Evolutionary conservation across 2,329 filamentous ascomycete species (phyloP).

Genomic region (Xylaria sp.): DNA sequence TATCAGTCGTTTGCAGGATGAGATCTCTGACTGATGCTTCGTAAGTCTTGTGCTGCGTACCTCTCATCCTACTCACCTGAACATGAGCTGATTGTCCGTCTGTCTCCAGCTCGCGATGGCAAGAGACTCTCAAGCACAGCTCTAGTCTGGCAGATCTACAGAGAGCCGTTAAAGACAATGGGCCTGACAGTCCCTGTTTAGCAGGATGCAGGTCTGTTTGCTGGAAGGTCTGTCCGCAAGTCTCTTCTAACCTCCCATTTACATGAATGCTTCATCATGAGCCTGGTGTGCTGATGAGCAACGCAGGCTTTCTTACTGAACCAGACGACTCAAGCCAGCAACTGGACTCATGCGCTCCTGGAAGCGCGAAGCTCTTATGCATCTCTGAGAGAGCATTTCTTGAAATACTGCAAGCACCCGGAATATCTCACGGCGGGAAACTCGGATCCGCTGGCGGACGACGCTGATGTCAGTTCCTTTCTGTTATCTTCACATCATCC

Average conservation of each 20-base stretch:
- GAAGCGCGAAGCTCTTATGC: constrained; percentile 80
- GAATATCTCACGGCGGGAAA: constrained; percentile 77
- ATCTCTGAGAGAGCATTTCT: constrained; percentile 76
- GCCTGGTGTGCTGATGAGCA: constrained; percentile 22
- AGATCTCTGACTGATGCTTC: constrained; percentile 48
- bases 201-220: constrained; percentile 85
- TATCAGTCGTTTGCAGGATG: constrained; percentile 43
- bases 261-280: constrained; percentile 3
- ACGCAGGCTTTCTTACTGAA: constrained; percentile 82
- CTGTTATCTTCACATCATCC: neutral
- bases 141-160: constrained; percentile 70
- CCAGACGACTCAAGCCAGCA: constrained; percentile 69
- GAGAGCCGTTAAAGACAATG: constrained; percentile 70
- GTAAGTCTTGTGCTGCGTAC: constrained; percentile 40
- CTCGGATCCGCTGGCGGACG: constrained; percentile 87
- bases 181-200: constrained; percentile 70
- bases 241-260: neutral
- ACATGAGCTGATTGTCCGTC: constrained; percentile 14
- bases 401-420: constrained; percentile 85
- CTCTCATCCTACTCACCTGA: neutral
- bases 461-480: constrained; percentile 62
- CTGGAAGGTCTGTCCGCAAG: constrained; percentile 76
- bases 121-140: constrained; percentile 68
- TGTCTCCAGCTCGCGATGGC: constrained; percentile 71
- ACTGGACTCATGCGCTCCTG: constrained; percentile 75